A percentile compares a stretch with the other conserved stretches of the same genome.
phyloP scores from a whole-genome alignment of 2,329 filamentous ascomycete species.

The Pleomassaria siparia region DNA sequence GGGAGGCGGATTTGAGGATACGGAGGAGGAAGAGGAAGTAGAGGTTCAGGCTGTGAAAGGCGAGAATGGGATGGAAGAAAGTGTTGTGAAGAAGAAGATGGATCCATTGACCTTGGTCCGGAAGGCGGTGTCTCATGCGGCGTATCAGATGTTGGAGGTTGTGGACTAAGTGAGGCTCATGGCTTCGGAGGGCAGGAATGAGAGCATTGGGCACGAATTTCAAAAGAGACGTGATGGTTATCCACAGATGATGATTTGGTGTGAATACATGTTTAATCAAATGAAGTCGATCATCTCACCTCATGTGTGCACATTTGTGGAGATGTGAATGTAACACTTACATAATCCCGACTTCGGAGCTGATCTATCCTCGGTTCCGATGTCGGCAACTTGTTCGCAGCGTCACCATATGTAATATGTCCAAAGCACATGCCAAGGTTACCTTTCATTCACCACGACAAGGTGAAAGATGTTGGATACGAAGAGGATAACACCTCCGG shows the following conservation, averaged over 20 bases:
- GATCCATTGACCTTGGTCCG: constrained; percentile 50
- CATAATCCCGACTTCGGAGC: background rate
- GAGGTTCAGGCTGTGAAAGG: constrained; percentile 39
- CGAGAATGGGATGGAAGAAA: constrained; percentile 31
- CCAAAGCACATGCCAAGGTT: background rate
- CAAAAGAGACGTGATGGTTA: no score
- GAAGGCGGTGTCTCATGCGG: constrained; percentile 56
- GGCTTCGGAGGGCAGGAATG: no score
- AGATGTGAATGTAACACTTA: no score
- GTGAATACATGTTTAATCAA: no score
- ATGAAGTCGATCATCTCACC: no score
- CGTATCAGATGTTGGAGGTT: constrained; percentile 59
- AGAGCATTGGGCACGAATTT: no score
- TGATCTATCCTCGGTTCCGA: background rate
- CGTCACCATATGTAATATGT: background rate
- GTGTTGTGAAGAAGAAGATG: constrained; percentile 42
- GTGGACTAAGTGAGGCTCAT: no score
- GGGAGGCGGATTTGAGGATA: constrained; percentile 47
- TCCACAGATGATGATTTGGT: no score
- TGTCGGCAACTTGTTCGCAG: background rate
- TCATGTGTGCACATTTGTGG: no score
- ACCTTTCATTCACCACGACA: background rate
- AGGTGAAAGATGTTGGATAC: background rate
- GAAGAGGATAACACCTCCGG: background rate
- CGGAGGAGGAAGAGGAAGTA: constrained; percentile 43